These are phyloP conservation scores for Persicaria maculosa DNA, from an alignment of 148 eudicot species.

Conservation along the genomic window DNA sequence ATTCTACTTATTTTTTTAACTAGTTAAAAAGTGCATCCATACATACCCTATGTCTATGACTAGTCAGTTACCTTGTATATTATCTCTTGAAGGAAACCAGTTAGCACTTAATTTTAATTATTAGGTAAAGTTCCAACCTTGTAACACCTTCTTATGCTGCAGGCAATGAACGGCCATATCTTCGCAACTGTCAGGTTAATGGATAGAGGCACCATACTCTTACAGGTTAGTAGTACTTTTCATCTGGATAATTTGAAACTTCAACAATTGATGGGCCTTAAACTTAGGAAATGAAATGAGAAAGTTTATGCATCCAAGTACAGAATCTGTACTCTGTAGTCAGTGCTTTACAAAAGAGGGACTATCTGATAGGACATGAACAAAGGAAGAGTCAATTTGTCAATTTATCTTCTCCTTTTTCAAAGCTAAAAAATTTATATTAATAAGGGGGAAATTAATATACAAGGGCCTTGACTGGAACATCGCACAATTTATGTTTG, in stretches of 20 bases:
- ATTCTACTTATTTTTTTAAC: too few relatives aligned
- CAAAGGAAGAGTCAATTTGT: neutral
- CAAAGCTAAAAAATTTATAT: too few relatives aligned
- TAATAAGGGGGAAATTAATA: too few relatives aligned
- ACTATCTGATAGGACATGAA: neutral
- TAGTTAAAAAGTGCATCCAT: too few relatives aligned
- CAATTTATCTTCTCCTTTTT: neutral
- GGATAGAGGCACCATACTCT: slow-evolving; percentile 98
- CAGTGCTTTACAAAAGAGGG: neutral
- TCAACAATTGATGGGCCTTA: neutral
- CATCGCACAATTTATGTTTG: neutral
- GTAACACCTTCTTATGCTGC: slow-evolving; percentile 18
- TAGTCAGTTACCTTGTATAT: neutral
- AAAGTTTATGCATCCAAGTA: neutral
- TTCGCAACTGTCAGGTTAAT: slow-evolving; percentile 91
- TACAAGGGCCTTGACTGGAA: neutral
- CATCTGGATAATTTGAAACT: neutral
- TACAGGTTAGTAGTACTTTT: slow-evolving; percentile 45
- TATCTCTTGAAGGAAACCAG: neutral
- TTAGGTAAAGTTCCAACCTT: neutral
- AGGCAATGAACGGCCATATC: slow-evolving; percentile 98
- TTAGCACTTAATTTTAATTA: neutral
- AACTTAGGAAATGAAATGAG: neutral
- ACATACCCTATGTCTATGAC: too few relatives aligned
- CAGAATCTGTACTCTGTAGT: neutral